Percentiles rank a stretch among this genome's conserved stretches.
phyloP scores from a whole-genome alignment of 2,329 filamentous ascomycete species.

The Clarireedia hainanense region DNA sequence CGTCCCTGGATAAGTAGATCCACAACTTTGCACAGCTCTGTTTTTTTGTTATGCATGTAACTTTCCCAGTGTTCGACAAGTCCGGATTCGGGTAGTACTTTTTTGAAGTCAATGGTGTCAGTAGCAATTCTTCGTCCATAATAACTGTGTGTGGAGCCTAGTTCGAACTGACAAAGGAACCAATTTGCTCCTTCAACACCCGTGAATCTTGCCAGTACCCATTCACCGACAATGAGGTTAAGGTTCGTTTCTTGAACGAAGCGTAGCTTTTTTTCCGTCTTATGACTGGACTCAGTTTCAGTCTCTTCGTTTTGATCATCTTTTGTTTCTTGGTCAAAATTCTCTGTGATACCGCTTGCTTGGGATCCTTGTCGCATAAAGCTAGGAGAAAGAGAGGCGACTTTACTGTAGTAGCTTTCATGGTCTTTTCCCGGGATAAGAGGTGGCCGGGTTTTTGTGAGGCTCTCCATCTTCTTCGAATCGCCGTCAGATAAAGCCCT shows the following conservation, averaged over 20 bases:
- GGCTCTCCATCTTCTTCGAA: not conserved
- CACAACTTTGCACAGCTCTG: conserved; percentile 10
- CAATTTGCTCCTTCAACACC: conserved; percentile 27
- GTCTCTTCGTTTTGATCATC: conserved; percentile 3
- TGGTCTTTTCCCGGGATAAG: conserved; percentile 3
- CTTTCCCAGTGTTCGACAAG: conserved; percentile 11
- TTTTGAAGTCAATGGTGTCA: conserved; percentile 15
- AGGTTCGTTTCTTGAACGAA: conserved; percentile 27
- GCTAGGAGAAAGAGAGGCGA: conserved; percentile 3
- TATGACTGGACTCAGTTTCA: not conserved
- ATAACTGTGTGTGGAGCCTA: conserved; percentile 25
- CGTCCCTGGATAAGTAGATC: conserved; percentile 1
- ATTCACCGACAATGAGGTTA: conserved; percentile 27
- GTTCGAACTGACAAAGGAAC: conserved; percentile 30
- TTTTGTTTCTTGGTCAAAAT: conserved; percentile 5
- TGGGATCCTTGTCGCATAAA: conserved; percentile 6
- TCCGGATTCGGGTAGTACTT: conserved; percentile 9
- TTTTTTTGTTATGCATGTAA: conserved; percentile 18
- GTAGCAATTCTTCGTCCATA: conserved; percentile 23
- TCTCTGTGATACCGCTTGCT: not conserved
- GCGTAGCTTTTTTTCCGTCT: conserved; percentile 24
- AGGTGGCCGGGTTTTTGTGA: not conserved
- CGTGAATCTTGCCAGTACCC: conserved; percentile 30
- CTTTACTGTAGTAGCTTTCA: conserved; percentile 1
- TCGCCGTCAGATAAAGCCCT: conserved; percentile 17